Evolutionary conservation across 768 basidiomycete species (phyloP).

Genomic region (Mycena leptocephala): DNA sequence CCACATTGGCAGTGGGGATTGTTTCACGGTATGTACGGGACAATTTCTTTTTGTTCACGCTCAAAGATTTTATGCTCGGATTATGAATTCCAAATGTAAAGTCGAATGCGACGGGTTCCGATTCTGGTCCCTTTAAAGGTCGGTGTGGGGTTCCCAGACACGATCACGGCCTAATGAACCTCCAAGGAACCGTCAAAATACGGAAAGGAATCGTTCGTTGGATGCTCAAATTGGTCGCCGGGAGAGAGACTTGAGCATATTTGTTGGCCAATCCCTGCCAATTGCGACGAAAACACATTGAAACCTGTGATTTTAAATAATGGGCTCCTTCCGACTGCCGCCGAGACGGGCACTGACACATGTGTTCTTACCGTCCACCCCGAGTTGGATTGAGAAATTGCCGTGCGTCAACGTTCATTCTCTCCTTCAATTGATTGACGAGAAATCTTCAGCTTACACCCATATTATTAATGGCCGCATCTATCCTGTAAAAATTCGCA

Average conservation of each 20-base stretch:
- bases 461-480: conserved; percentile 14
- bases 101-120: conserved; percentile 13
- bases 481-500: neutral
- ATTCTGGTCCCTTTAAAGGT: too few relatives aligned
- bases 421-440: too few relatives aligned
- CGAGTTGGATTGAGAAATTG: too few relatives aligned
- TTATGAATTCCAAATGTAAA: conserved; percentile 5
- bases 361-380: too few relatives aligned
- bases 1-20: neutral
- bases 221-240: too few relatives aligned
- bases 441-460: neutral
- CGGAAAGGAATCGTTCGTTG: conserved; percentile 7
- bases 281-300: neutral
- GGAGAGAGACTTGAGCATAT: too few relatives aligned
- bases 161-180: neutral
- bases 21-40: neutral
- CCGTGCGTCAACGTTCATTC: too few relatives aligned
- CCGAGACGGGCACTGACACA: too few relatives aligned
- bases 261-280: neutral
- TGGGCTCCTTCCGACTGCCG: neutral
- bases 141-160: too few relatives aligned
- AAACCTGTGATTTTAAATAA: conserved; percentile 3
- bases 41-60: neutral
- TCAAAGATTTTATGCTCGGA: conserved; percentile 5
- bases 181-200: neutral